Evolutionary conservation across 352 stramenopile species (phyloP).

Genomic region (Phytophthora colocasiae): DNA sequence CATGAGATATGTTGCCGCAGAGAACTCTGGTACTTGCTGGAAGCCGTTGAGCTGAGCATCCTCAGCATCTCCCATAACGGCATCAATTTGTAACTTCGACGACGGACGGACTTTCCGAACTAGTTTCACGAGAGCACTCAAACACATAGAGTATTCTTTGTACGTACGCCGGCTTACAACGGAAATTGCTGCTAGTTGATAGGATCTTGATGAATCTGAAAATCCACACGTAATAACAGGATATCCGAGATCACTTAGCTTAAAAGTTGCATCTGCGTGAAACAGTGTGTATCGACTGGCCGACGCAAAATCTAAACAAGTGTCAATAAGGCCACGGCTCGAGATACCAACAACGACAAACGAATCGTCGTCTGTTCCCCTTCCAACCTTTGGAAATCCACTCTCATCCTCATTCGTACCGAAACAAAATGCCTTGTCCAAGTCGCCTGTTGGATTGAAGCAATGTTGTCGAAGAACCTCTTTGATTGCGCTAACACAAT

Average conservation of each 20-base stretch:
- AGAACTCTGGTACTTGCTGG: constrained; percentile 2
- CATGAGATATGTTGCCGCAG: not conserved
- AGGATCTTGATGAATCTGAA: constrained; percentile 6
- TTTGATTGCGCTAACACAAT: not conserved
- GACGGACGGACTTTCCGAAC: not conserved
- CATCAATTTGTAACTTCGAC: not conserved
- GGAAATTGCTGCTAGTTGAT: constrained; percentile 21
- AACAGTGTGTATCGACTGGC: constrained; percentile 4
- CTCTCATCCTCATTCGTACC: not conserved
- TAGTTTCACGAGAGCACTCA: not conserved
- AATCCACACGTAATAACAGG: constrained; percentile 22
- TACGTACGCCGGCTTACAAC: constrained; percentile 12
- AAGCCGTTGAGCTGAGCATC: constrained; percentile 14
- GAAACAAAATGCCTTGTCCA: constrained; percentile 1
- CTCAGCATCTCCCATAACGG: not conserved
- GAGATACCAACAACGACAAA: constrained; percentile 10
- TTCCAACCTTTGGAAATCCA: constrained; percentile 7
- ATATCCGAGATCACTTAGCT: constrained; percentile 11
- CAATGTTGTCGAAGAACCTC: not conserved
- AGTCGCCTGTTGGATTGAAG: not conserved
- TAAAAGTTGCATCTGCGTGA: constrained; percentile 15
- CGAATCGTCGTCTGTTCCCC: constrained; percentile 4
- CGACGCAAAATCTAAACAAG: constrained; percentile 1
- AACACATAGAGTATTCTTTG: constrained; percentile 18
- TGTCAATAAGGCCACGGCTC: not conserved